Conservation (phyloP, 352 stramenopile species). For the Halophytophthora polymorphica region DNA sequence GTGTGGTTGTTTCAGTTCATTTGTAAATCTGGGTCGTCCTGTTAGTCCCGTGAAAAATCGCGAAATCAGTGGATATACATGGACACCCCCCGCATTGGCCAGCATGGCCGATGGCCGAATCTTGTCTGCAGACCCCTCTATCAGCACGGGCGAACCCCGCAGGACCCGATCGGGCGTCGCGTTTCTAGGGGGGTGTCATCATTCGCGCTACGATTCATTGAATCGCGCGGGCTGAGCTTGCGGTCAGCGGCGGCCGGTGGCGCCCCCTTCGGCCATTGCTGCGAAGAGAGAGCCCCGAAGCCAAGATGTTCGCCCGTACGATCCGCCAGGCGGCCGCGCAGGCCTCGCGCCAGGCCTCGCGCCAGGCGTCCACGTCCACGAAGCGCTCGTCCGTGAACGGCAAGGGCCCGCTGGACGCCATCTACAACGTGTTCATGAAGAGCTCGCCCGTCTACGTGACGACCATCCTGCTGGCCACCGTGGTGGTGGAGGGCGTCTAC, state of each 20-base stretch:
- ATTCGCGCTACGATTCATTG: no score
- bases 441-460: constrained; percentile 79
- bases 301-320: constrained; percentile 52
- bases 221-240: background rate
- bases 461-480: constrained; percentile 62
- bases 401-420: constrained; percentile 51
- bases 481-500: constrained; percentile 75
- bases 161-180: no score
- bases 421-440: constrained; percentile 84
- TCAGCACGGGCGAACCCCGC: no score
- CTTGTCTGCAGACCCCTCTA: no score
- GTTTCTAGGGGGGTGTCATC: no score
- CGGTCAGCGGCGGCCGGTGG: background rate
- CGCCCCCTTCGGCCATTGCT: constrained; percentile 12
- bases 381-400: constrained; percentile 81
- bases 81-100: no score
- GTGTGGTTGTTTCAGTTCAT: no score
- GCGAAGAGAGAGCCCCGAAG: constrained; percentile 6
- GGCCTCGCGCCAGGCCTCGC: constrained; percentile 34
- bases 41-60: no score
- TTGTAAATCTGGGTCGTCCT: no score
- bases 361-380: constrained; percentile 45
- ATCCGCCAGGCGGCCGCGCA: constrained; percentile 42
- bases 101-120: no score
- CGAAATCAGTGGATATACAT: no score